phyloP scores from a whole-genome alignment of 2,329 filamentous ascomycete genomes.

The Diaporthe ampelina region DNA sequence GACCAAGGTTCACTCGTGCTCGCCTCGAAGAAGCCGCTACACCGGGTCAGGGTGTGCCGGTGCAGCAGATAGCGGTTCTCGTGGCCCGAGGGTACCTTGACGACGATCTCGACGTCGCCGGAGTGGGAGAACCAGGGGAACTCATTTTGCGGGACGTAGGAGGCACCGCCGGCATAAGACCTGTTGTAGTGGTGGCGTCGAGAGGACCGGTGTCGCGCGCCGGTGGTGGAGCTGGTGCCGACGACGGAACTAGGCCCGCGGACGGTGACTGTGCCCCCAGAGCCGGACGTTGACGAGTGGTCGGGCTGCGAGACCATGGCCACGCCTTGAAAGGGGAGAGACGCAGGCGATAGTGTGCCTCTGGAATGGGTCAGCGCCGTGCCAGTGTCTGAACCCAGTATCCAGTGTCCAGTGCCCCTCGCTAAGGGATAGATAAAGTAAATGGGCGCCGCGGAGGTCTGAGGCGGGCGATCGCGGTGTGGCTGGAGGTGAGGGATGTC shows the following conservation, averaged over 20 bases:
- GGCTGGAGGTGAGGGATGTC: slow-evolving; percentile 32
- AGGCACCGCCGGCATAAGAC: slow-evolving; percentile 81
- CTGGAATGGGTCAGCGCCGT: slow-evolving; percentile 29
- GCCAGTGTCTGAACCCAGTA: neutral
- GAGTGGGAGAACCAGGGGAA: slow-evolving; percentile 92
- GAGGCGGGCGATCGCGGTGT: slow-evolving; percentile 35
- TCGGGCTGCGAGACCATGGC: slow-evolving; percentile 53
- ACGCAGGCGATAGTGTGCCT: slow-evolving; percentile 10
- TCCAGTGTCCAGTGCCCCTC: slow-evolving; percentile 15
- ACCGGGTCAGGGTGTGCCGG: slow-evolving; percentile 87
- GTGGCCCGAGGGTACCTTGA: slow-evolving; percentile 74
- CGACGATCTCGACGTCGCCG: slow-evolving; percentile 91
- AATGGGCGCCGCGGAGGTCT: slow-evolving; percentile 3
- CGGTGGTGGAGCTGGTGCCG: slow-evolving; percentile 45
- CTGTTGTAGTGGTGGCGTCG: slow-evolving; percentile 74
- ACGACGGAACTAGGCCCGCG: slow-evolving; percentile 52
- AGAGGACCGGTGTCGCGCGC: slow-evolving; percentile 42
- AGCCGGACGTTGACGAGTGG: slow-evolving; percentile 45
- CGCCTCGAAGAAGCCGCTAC: slow-evolving; percentile 93
- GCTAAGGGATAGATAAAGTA: neutral
- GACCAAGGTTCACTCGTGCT: slow-evolving; percentile 84
- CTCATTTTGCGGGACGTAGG: slow-evolving; percentile 84
- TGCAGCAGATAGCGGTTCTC: slow-evolving; percentile 91
- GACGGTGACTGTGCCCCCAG: slow-evolving; percentile 47
- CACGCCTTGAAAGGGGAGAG: slow-evolving; percentile 18